A percentile compares a stretch with the other conserved stretches of the same genome.
Conservation (phyloP, 306 rosid species). For the Ochetophila trinervis region DNA sequence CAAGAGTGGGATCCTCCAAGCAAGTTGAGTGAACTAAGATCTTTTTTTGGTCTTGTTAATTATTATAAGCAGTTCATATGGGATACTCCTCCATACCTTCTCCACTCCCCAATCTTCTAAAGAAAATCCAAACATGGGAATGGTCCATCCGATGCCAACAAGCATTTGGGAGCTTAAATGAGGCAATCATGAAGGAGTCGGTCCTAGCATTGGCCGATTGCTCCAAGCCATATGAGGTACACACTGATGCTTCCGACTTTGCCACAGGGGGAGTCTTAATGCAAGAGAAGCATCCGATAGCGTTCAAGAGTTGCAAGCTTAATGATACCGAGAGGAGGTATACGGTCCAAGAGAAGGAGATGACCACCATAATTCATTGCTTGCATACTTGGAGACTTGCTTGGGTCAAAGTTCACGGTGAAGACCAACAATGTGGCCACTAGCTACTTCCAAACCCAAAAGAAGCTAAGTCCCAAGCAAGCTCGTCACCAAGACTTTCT, state of each 20-base stretch:
- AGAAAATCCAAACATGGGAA: not conserved
- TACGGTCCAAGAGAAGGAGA: not conserved
- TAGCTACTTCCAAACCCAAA: not conserved
- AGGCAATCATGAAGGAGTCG: not conserved
- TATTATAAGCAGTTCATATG: not conserved
- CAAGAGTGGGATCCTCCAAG: too few species aligned
- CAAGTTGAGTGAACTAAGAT: too few species aligned
- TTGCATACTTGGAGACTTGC: not conserved
- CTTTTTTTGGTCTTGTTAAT: too few species aligned
- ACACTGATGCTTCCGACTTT: not conserved
- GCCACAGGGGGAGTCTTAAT: not conserved
- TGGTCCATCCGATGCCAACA: not conserved
- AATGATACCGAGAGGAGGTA: not conserved
- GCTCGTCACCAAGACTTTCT: not conserved
- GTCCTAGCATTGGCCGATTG: not conserved
- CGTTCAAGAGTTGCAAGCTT: not conserved
- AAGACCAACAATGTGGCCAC: not conserved
- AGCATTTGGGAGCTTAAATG: not conserved
- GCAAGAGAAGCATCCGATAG: not conserved
- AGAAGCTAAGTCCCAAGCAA: not conserved
- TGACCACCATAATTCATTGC: not conserved
- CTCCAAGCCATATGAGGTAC: not conserved
- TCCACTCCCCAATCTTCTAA: not conserved
- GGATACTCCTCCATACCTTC: not conserved
- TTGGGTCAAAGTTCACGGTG: not conserved